A percentile compares a stretch with the other conserved stretches of the same genome.
Evolutionary conservation across 2,329 filamentous ascomycete genomes (phyloP).

Genomic region (Clonostachys solani): DNA sequence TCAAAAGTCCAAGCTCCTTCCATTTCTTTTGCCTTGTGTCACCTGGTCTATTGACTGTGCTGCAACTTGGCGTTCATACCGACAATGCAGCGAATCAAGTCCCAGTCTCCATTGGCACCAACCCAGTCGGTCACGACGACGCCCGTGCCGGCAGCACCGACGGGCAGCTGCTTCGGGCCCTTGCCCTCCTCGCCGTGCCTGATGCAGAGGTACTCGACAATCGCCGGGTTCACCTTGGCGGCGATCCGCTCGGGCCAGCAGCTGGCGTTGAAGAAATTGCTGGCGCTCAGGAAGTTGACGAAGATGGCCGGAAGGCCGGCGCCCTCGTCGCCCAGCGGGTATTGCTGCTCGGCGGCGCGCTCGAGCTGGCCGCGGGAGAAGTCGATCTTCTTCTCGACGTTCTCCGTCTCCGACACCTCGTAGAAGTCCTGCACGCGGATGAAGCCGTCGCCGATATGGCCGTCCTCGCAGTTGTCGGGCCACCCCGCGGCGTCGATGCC

Average conservation of each 20-base stretch:
- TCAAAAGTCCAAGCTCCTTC: too few species aligned
- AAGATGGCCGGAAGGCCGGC: conserved; percentile 59
- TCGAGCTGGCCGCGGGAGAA: conserved; percentile 72
- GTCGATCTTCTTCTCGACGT: conserved; percentile 77
- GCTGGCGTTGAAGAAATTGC: conserved; percentile 87
- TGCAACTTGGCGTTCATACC: conserved; percentile 79
- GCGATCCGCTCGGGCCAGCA: conserved; percentile 96
- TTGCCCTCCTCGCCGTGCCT: conserved; percentile 48
- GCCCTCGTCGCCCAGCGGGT: conserved; percentile 25
- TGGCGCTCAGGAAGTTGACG: conserved; percentile 86
- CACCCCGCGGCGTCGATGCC: conserved; percentile 63
- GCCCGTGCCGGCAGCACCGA: conserved; percentile 75
- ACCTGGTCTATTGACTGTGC: conserved; percentile 27
- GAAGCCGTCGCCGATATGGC: conserved; percentile 58
- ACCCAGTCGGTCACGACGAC: conserved; percentile 95
- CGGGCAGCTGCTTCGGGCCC: conserved; percentile 41
- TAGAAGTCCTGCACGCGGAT: conserved; percentile 94
- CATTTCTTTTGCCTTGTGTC: too few species aligned
- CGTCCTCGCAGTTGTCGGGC: conserved; percentile 86
- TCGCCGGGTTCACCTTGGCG: conserved; percentile 77
- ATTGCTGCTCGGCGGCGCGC: conserved; percentile 55
- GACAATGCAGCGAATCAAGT: conserved; percentile 79
- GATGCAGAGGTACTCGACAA: conserved; percentile 58
- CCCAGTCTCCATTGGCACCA: conserved; percentile 83
- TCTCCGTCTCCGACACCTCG: conserved; percentile 70